Base-by-base conservation (phyloP, 805 yeast genomes). In the Cyberlindnera saturnus region DNA sequence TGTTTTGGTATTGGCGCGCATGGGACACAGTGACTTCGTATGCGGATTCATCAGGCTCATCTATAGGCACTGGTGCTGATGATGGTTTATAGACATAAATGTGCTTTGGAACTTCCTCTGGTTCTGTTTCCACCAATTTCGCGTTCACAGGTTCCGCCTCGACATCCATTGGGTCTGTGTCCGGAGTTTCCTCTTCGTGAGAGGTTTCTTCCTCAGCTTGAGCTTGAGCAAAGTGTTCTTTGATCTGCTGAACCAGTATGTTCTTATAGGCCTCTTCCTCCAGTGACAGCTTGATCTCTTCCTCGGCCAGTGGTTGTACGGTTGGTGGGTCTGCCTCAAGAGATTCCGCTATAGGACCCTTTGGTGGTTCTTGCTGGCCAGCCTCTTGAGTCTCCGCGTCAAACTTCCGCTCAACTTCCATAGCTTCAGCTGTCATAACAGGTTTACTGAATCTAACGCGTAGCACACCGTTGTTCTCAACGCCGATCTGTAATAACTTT, bases 1-100 rank as follows among this genome's bases (percentile, higher is more conserved):
- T 66, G 15, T 71, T 57, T 50, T 77, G 82, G 50, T 80, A 81
- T 18, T 63, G 60, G 40, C 67, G 65, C 3, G 81, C 82, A 46
- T 80, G 82, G 3, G 70, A 70, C 5, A 74, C 63, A 1, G 75
- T 66, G 52, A 79, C 56, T 20, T 75, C 78, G 41, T 69, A 71
- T 3, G 55, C 56, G 0, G 60, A 64, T 0, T 66, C 68, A 6
- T 67, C 72, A 11, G 66, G 67, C 7, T 49, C 45, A 2, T 32
- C 34, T 3, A 42, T 40, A 4, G 45, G 13, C n/a, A 51, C 18
- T 23, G 59, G 52, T 3, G 20, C 30, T 0, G 42, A 32, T 18
- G 57, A 18, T 15, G 56, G 49, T 19, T 46, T 54, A 36, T 41
- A 57, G n/a, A 55, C 53, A 31, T 52, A 55, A 1, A 57, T 40